Base-by-base conservation (phyloP, 2,329 filamentous ascomycete species). In the Aspergillus tubingensis region DNA sequence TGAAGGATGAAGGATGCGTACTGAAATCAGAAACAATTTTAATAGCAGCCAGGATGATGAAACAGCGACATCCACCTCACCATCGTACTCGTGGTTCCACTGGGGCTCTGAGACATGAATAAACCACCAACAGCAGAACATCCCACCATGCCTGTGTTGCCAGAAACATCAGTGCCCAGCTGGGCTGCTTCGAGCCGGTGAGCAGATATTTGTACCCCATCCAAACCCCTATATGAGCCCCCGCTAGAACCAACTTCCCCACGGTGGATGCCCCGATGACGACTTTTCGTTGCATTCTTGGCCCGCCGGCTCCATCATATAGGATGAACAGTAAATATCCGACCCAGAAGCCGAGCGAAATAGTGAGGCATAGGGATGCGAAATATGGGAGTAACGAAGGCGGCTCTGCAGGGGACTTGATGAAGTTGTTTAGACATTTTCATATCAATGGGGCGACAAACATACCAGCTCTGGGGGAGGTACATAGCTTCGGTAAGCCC, bases 101-200 rank as follows among this genome's bases (percentile, higher is more conserved):
- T 23, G 6, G 10, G 3, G 4, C 19, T 23, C 41, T 44, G 10
- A 49, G 23, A 17, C 44, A 27, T 5, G 39, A 25, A n/a, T 55
- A 55, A 8, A 41, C 53, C 5, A 47, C 27, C 5, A 44, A 39
- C 36, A 56, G 19, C 19, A 50, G 17, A n/a, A 57, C 15, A 30
- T 57, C 54, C 54, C 54, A 57, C 54, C 54, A 57, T 8, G 54
- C 44, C 8, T 57, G 54, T 15, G 21, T 32, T 21, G 54, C 21
- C 8, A 57, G 30, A 27, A 57, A 50, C 43, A 57, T 50, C 3
- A 57, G 15, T 8, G 11, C 8, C 54, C 54, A 57, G 13, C 39
- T 57, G n/a, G 54, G 54, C 27, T 57, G 54, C 15, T 10, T 11
- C 32, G 39, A 2, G 44, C 59, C 48, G 32, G 17, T 25, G 17